These are phyloP conservation scores for Ceratobasidium sp. DNA, from an alignment of 1,284 basidiomycete genomes.

Conservation along the genomic window DNA sequence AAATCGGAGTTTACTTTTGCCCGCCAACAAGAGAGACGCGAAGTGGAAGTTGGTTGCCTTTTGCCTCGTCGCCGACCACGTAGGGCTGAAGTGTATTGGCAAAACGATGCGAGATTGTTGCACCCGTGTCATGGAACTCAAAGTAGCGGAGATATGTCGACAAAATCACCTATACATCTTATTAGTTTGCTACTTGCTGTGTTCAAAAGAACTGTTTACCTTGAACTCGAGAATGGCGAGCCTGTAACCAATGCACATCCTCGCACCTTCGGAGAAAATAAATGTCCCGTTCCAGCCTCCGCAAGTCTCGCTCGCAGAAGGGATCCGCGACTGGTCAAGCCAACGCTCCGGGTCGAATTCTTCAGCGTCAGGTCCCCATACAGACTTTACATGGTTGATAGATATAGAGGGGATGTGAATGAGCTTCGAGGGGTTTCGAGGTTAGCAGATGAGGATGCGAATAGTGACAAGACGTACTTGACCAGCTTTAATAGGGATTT, in stretches of 20 bases:
- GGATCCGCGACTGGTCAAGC: constrained; percentile 31
- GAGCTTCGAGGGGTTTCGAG: constrained; percentile 35
- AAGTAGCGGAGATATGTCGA: constrained; percentile 35
- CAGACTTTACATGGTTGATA: constrained; percentile 44
- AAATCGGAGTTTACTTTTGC: background rate
- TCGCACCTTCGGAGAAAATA: constrained; percentile 39
- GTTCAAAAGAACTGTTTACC: background rate
- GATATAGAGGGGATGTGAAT: constrained; percentile 46
- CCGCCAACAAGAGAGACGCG: background rate
- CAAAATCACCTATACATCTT: constrained; percentile 20
- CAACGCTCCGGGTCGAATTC: constrained; percentile 45
- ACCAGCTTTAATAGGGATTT: constrained; percentile 44
- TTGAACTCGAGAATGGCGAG: constrained; percentile 41
- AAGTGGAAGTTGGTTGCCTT: constrained; percentile 39
- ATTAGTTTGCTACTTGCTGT: background rate
- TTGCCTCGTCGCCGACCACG: constrained; percentile 22
- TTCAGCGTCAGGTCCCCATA: constrained; percentile 49
- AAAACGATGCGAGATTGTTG: constrained; percentile 25
- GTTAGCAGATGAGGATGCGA: background rate
- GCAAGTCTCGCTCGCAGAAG: constrained; percentile 3
- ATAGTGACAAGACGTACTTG: constrained; percentile 41
- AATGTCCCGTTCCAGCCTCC: constrained; percentile 40
- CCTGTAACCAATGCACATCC: constrained; percentile 39
- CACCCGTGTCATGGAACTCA: constrained; percentile 39
- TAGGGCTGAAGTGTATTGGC: constrained; percentile 37